Evolutionary conservation across 805 yeast species (phyloP).

Genomic region (Lachancea lanzarotensis): DNA sequence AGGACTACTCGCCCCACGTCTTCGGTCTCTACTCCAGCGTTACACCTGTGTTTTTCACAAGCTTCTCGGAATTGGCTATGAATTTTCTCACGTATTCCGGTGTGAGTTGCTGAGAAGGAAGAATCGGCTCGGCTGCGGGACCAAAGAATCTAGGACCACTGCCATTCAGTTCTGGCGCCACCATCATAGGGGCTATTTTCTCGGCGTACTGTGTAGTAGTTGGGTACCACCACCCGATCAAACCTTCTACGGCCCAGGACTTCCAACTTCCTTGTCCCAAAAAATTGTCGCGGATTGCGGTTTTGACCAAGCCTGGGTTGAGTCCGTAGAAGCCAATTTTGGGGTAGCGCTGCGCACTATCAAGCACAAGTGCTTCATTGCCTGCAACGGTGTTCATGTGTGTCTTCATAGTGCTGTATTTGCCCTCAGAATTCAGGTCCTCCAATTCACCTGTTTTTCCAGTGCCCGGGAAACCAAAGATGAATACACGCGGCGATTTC

Average conservation of each 20-base stretch:
- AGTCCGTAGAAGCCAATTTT: conserved; percentile 31
- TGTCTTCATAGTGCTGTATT: conserved; percentile 26
- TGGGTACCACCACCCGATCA: conserved; percentile 29
- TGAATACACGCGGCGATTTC: conserved; percentile 31
- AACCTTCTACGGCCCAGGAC: conserved; percentile 22
- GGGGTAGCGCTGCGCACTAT: conserved; percentile 16
- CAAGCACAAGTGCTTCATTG: conserved; percentile 33
- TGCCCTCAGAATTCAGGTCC: conserved; percentile 32
- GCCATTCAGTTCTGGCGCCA: conserved; percentile 26
- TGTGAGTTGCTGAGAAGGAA: conserved; percentile 24
- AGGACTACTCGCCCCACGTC: too few species aligned
- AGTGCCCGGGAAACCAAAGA: conserved; percentile 37
- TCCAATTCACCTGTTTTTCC: conserved; percentile 29
- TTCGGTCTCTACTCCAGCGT: neutral
- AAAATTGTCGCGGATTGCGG: conserved; percentile 32
- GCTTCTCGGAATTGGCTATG: conserved; percentile 22
- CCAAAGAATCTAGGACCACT: conserved; percentile 29
- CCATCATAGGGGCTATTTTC: conserved; percentile 27
- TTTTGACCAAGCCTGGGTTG: conserved; percentile 36
- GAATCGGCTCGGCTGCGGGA: conserved; percentile 24
- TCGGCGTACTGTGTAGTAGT: conserved; percentile 33
- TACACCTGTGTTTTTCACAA: conserved; percentile 4
- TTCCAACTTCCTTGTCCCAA: conserved; percentile 27
- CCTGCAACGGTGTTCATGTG: conserved; percentile 41
- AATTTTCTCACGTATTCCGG: conserved; percentile 25